Base-by-base conservation (phyloP, 1,284 basidiomycete genomes). In the Omphalotus olearius region DNA sequence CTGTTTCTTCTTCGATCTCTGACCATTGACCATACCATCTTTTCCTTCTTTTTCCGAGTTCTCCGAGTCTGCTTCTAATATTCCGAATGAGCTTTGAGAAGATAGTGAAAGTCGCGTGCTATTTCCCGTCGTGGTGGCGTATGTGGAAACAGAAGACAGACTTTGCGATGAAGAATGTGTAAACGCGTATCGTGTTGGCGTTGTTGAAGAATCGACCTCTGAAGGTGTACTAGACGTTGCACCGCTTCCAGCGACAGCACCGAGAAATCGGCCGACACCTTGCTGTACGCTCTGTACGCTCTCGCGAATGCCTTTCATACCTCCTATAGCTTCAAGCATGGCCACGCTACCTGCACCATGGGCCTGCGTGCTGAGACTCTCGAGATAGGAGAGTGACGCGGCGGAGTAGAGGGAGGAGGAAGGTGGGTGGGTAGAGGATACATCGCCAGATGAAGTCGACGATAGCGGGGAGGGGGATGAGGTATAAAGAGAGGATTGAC, bases 371-470 rank as follows among this genome's bases (percentile, higher is more conserved):
- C 48, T 47, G 38, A 54, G 53, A 28, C 30, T 47, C 33, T 54
- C 53, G 9, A 54, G 53, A 37, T 54, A 54, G 7, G 53, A 54
- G 18, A 54, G 49, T 28, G 53, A 54, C n/a, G 48, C 49, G 16
- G 54, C 42, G 10, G 54, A 50, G 14, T 52, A 50, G 14, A 50
- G 26, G 18, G 43, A 49, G 5, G 50, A 44, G 10, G 48, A 49
- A 13, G 53, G 47, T 13, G 47, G 53, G 37, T 47, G 38, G 23
- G 53, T 54, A 9, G 47, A 20, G 17, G 18, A 16, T 16, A 25
- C 10, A 18, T 26, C 37, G 17, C 9, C 33, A 6, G 45, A 46
- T 9, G 45, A 7, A 30, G 45, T 16, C 6, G 50, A 52, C 3
- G 23, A 35, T 36, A 16, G 5, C 16, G 48, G 26, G 7, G 28